Evolutionary conservation across 352 stramenopile species (phyloP).

Genomic region (Phytophthora niederhauseri): DNA sequence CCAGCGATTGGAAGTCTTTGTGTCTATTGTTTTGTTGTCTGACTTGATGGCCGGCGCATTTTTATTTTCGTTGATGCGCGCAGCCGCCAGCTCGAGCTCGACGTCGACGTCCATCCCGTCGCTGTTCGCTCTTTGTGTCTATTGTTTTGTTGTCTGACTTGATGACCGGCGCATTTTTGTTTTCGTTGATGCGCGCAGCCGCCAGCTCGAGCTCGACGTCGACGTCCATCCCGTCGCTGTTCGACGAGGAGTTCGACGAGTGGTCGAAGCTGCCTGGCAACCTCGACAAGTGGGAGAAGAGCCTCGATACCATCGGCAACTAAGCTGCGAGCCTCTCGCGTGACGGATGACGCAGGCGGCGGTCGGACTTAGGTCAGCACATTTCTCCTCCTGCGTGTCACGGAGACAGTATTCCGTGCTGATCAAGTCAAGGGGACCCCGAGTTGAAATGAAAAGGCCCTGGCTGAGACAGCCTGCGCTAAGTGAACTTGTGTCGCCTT

Average conservation of each 20-base stretch:
- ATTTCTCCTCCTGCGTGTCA: conserved; percentile 17
- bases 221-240: conserved; percentile 78
- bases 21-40: not conserved
- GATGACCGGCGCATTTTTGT: not conserved
- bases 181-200: conserved; percentile 29
- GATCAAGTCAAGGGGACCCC: conserved; percentile 17
- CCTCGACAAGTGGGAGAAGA: conserved; percentile 89
- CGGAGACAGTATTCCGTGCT: conserved; percentile 1
- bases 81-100: conserved; percentile 45
- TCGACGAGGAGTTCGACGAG: conserved; percentile 87
- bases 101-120: conserved; percentile 74
- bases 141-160: not conserved
- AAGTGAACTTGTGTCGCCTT: conserved; percentile 36
- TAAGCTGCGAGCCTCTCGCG: conserved; percentile 40
- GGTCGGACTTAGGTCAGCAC: conserved; percentile 17
- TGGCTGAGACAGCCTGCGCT: conserved; percentile 34
- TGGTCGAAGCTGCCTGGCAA: conserved; percentile 89
- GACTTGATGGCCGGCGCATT: not conserved
- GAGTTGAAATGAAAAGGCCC: conserved; percentile 43
- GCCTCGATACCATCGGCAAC: conserved; percentile 83
- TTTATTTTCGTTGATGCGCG: conserved; percentile 11
- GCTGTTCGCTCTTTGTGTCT: conserved; percentile 50
- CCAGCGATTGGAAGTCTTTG: not conserved
- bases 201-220: conserved; percentile 47
- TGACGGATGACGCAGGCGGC: conserved; percentile 16